phyloP scores from a whole-genome alignment of 768 basidiomycete species.

The Termitomyces sp. region DNA sequence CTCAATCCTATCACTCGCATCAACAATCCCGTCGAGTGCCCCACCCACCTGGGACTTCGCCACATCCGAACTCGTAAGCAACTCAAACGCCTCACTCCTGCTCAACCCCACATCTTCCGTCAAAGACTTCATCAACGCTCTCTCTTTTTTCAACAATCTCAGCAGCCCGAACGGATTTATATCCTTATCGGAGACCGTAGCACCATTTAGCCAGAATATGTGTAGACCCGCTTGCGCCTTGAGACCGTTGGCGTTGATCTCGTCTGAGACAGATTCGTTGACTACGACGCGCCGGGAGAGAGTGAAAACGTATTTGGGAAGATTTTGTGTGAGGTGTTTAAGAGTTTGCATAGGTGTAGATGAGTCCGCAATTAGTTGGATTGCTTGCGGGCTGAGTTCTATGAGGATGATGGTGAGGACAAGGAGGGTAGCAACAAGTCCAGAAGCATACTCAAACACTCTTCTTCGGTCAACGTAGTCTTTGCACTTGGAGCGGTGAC shows the following conservation, averaged over 20 bases:
- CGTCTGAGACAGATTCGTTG: slow-evolving; percentile 42
- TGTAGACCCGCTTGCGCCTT: slow-evolving; percentile 48
- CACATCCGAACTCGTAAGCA: slow-evolving; percentile 64
- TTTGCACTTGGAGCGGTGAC: slow-evolving; percentile 29
- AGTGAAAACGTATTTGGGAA: slow-evolving; percentile 78
- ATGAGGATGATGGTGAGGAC: slow-evolving; percentile 1
- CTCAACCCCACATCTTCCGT: slow-evolving; percentile 53
- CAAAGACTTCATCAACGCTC: slow-evolving; percentile 52
- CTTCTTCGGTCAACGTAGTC: slow-evolving; percentile 43
- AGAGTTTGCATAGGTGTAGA: slow-evolving; percentile 48
- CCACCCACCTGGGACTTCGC: slow-evolving; percentile 42
- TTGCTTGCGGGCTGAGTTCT: slow-evolving; percentile 69
- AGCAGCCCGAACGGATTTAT: slow-evolving; percentile 69
- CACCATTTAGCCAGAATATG: slow-evolving; percentile 81
- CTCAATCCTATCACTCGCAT: slow-evolving; percentile 84
- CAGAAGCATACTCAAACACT: slow-evolving; percentile 39
- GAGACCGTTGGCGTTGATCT: slow-evolving; percentile 51
- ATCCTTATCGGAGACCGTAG: slow-evolving; percentile 51
- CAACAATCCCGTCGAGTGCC: slow-evolving; percentile 72
- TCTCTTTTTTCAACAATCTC: slow-evolving; percentile 69
- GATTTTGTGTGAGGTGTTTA: slow-evolving; percentile 73
- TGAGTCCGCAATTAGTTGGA: slow-evolving; percentile 69
- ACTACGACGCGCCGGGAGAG: slow-evolving; percentile 65
- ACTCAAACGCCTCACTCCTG: slow-evolving; percentile 58
- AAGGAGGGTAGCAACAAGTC: not conserved